phyloP scores from a whole-genome alignment of 345 rosid genomes.

The Toxicodendron radicans region DNA sequence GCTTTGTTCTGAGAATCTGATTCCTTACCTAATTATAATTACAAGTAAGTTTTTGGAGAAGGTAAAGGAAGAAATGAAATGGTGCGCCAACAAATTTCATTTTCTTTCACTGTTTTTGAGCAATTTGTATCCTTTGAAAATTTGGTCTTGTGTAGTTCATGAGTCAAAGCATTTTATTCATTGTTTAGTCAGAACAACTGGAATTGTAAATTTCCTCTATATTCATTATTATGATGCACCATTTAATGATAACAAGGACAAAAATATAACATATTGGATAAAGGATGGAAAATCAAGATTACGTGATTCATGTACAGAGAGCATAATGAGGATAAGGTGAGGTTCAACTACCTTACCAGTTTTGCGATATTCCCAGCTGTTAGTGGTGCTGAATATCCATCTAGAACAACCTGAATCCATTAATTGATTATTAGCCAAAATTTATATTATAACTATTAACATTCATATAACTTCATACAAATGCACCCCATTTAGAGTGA shows the following conservation, averaged over 20 bases:
- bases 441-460: not conserved
- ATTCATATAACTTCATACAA: slow-evolving; percentile 1
- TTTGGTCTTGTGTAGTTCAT: not conserved
- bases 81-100: not conserved
- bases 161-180: not conserved
- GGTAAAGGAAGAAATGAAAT: not conserved
- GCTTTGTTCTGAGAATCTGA: too few relatives aligned
- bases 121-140: too few relatives aligned
- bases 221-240: not conserved
- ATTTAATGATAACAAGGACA: not conserved
- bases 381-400: slow-evolving; percentile 95
- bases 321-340: slow-evolving; percentile 22
- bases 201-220: not conserved
- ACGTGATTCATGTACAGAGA: not conserved
- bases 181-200: not conserved
- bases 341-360: slow-evolving; percentile 89
- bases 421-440: not conserved
- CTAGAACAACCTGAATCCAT: slow-evolving; percentile 60
- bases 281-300: slow-evolving; percentile 4
- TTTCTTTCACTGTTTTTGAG: not conserved
- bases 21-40: too few relatives aligned
- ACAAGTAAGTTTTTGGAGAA: not conserved
- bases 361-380: too few relatives aligned
- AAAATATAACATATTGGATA: not conserved
- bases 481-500: not conserved